Percentiles rank a stretch among this genome's conserved stretches.
These are phyloP conservation scores for Coemansia reversa DNA, from an alignment of 192 early-diverging fungal genomes.

Conservation along the genomic window DNA sequence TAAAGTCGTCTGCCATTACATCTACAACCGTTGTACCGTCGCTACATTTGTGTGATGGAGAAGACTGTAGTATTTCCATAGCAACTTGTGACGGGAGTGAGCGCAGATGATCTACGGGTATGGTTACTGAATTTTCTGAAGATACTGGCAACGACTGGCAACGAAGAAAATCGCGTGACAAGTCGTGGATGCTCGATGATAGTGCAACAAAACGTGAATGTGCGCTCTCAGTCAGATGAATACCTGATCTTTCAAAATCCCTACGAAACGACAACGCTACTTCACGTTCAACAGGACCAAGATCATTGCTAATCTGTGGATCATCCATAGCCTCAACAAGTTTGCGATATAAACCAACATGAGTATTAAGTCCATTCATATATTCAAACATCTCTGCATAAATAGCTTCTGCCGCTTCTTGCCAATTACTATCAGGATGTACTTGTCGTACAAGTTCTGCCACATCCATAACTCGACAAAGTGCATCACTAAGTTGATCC, in stretches of 20 bases:
- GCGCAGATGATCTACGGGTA: conserved; percentile 57
- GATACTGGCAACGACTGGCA: conserved; percentile 16
- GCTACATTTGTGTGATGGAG: conserved; percentile 17
- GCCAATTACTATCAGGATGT: conserved; percentile 74
- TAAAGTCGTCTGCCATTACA: conserved; percentile 32
- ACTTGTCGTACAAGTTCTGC: conserved; percentile 90
- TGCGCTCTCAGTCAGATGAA: conserved; percentile 71
- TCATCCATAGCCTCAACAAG: conserved; percentile 67
- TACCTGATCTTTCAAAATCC: conserved; percentile 96
- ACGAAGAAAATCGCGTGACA: conserved; percentile 74
- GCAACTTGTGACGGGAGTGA: conserved; percentile 60
- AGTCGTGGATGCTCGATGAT: conserved; percentile 76
- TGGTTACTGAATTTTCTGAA: conserved; percentile 6
- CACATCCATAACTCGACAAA: conserved; percentile 90
- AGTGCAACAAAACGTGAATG: conserved; percentile 77
- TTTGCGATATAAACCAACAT: conserved; percentile 78
- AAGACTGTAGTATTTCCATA: conserved; percentile 51
- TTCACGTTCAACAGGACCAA: conserved; percentile 68
- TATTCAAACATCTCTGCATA: conserved; percentile 74
- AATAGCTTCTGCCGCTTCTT: conserved; percentile 73
- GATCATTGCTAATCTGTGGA: conserved; percentile 51
- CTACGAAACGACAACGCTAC: conserved; percentile 79
- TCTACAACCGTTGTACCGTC: conserved; percentile 36
- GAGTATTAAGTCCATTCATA: conserved; percentile 93
- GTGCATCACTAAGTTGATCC: conserved; percentile 82